Evolutionary conservation across 345 rosid genomes (phyloP), one percentile per base, ranked within the genome.

Genomic region (Populus nigra): DNA sequence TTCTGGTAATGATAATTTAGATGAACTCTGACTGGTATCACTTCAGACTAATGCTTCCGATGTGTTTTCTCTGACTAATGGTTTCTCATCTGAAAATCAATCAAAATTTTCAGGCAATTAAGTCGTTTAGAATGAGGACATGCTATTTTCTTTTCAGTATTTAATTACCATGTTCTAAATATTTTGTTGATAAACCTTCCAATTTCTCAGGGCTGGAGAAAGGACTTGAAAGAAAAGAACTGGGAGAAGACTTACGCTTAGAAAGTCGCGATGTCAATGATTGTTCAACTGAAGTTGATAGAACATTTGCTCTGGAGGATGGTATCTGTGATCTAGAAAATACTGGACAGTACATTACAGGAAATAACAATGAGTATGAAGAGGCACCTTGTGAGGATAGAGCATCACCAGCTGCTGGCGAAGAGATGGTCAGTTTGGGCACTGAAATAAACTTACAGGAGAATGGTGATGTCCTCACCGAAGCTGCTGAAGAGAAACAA

Each of bases 81-180:
- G 63, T 10, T 68, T 72, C 47, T 76, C 73, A 16, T 69, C 71
- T 65, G 72, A 55, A 1, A 61, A 73, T 1, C 80, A 71, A 47
- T 63, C 39, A 36, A 47, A 72, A 45, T 53, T 33, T 45, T 43
- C 23, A 59, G 78, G 90, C 84, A 27, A 79, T 80, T 76, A 8
- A 20, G 23, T 53, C 36, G 23, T 57, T 22, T 61, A 43, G 35
- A 43, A 41, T 8, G 45, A 29, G 39, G 33, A 12, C 8, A 49
- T 6, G 43, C 27, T 41, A 2, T 45, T n/a, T 75, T 65, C 36
- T 3, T 61, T 77, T 25, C 20, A 15, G 61, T 65, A 29, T 50
- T 67, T 45, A 33, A 69, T 63, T 66, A 50, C 31, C 4, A 8
- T 49, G 50, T 65, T 61, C 33, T 71, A 72, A 49, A 67, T 22